Percentiles rank a stretch among this genome's conserved stretches.
Conservation (phyloP, 208 protist genomes). For the Acanthamoeba culbertsoni region DNA sequence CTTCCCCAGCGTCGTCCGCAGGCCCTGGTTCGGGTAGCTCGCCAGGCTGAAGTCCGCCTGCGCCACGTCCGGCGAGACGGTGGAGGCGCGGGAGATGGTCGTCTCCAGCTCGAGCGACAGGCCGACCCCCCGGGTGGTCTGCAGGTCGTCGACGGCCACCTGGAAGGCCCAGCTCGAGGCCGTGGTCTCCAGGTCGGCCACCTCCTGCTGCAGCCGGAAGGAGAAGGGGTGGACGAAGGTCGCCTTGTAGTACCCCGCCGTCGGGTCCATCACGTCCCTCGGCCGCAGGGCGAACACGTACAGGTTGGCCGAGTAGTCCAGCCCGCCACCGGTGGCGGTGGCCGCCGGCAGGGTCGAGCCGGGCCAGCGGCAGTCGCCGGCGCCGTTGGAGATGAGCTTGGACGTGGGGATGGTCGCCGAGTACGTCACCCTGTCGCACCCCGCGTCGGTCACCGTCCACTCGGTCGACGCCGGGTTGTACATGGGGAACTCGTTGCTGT, state of each 20-base stretch:
- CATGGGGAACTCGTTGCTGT: neutral
- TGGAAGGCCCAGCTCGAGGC: neutral
- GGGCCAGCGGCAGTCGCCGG: neutral
- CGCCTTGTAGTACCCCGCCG: constrained; percentile 21
- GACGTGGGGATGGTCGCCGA: neutral
- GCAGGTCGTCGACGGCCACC: neutral
- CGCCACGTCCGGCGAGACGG: neutral
- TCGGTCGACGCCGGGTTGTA: neutral
- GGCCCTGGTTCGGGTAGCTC: neutral
- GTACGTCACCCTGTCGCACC: constrained; percentile 21
- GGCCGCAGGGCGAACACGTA: neutral
- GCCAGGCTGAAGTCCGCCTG: neutral
- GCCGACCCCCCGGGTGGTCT: neutral
- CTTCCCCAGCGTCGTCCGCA: neutral
- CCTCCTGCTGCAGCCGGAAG: neutral
- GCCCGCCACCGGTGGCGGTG: neutral
- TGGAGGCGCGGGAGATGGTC: neutral
- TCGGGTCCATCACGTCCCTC: neutral
- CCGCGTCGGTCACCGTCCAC: neutral
- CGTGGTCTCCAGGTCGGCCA: neutral
- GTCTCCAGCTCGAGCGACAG: neutral
- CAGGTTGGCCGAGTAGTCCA: constrained; percentile 38
- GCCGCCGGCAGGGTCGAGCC: neutral
- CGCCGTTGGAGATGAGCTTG: neutral
- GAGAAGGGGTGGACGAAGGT: neutral